Base-by-base conservation (phyloP, 176 grass and related monocot genomes). In the Carex cristatella region DNA sequence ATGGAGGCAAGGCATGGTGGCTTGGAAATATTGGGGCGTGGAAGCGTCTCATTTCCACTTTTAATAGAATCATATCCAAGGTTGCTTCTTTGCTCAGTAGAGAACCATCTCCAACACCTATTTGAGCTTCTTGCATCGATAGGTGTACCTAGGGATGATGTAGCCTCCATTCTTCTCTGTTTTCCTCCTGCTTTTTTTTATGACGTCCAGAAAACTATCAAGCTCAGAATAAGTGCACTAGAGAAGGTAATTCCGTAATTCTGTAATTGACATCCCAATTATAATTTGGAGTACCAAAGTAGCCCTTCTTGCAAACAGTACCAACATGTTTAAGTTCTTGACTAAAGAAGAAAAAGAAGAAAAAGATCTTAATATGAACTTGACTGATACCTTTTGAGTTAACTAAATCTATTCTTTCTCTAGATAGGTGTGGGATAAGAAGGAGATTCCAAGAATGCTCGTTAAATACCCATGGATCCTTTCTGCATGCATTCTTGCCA, bases 391-490 rank as follows among this genome's bases (percentile, higher is more conserved):
- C 31, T 33, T 68, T 61, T 62, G 56, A 65, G 76, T 9, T 71
- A 49, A 84, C 72, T 31, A 53, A 77, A 71, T 90, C 81, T 61
- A 15, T 90, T 72, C 65, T 90, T 88, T 77, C 54, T 86, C 68
- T 93, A 98, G 93, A 88, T 75, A 89, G 92, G 92, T 83, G 79
- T 93, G 31, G 82, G 84, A 88, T 79, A 82, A 77, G 15, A 86
- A 88, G 40, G 73, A 89, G 81, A 86, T 98, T 83, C 79, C 61
- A 19, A 88, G 6, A 66, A 91, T 98, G 86, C 69, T 98, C 46
- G 12, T 90, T 71, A 98, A 94, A 64, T 98, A 98, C 88, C 89
- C 95, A 67, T 98, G 93, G 95, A 90, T 98, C 82, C 91, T 98
- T 86, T 98, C 93, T 73, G 83, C 86, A 82, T 86, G 88, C 88